phyloP scores from a whole-genome alignment of 202 grass and related monocot species.

The Carex arenaria region DNA sequence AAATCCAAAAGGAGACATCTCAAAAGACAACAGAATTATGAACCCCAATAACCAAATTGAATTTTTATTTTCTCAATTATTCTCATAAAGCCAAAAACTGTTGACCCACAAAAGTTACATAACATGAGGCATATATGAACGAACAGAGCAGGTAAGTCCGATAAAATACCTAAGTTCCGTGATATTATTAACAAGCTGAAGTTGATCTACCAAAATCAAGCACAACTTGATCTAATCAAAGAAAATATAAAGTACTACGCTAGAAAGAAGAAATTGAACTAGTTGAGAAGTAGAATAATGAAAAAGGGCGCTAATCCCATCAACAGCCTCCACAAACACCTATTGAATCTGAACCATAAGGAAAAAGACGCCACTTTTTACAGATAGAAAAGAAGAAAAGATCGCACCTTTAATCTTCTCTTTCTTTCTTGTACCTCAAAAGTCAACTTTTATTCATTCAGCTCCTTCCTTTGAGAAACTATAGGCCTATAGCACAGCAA shows the following conservation, averaged over 20 bases:
- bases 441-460: neutral
- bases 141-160: neutral
- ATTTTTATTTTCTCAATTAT: neutral
- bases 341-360: neutral
- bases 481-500: neutral
- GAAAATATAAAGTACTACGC: neutral
- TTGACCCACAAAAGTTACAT: neutral
- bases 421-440: neutral
- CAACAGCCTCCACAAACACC: neutral
- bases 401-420: constrained; percentile 2
- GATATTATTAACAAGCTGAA: neutral
- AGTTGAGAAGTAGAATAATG: neutral
- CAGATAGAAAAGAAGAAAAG: neutral
- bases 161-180: neutral
- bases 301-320: neutral
- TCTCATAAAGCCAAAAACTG: neutral
- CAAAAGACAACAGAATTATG: neutral
- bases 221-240: neutral
- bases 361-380: neutral
- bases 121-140: neutral
- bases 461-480: neutral
- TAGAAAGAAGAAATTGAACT: neutral
- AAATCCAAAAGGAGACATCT: neutral
- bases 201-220: neutral
- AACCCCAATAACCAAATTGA: neutral